A percentile compares a stretch with the other conserved stretches of the same genome.
Conservation (phyloP, 306 rosid genomes). For the Dryas octopetala region DNA sequence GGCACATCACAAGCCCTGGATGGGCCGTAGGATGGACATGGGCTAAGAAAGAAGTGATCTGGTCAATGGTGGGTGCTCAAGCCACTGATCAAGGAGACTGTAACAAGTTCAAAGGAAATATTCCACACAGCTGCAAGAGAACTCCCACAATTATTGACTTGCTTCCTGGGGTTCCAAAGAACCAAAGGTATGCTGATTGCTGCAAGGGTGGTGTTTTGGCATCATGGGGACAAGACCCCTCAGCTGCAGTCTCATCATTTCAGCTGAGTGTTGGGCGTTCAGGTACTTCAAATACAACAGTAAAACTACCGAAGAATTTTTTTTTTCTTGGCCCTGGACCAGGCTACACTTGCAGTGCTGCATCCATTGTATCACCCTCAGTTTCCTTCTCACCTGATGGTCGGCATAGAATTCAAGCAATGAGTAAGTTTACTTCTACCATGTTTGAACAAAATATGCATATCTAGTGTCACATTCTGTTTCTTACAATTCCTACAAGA, state of each 20-base stretch:
- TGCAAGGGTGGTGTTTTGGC: slow-evolving; percentile 70
- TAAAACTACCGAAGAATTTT: slow-evolving; percentile 61
- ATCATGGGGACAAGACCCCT: slow-evolving; percentile 64
- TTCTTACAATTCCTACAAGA: too few species aligned
- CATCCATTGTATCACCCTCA: slow-evolving; percentile 56
- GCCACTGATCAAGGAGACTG: slow-evolving; percentile 84
- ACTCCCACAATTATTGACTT: slow-evolving; percentile 65
- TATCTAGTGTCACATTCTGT: not conserved
- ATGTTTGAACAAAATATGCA: not conserved
- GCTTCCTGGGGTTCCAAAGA: slow-evolving; percentile 62
- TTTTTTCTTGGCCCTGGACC: slow-evolving; percentile 69
- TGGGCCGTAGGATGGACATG: slow-evolving; percentile 84
- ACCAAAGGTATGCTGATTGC: slow-evolving; percentile 58
- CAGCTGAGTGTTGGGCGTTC: slow-evolving; percentile 68
- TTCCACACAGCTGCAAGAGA: slow-evolving; percentile 73
- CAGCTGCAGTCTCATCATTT: slow-evolving; percentile 55
- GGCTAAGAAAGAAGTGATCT: slow-evolving; percentile 76
- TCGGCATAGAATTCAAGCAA: slow-evolving; percentile 57
- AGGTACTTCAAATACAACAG: slow-evolving; percentile 77
- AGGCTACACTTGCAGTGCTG: slow-evolving; percentile 75
- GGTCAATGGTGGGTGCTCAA: slow-evolving; percentile 81
- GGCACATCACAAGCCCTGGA: slow-evolving; percentile 61
- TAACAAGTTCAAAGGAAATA: slow-evolving; percentile 62
- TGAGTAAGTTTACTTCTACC: slow-evolving; percentile 43
- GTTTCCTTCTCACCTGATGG: slow-evolving; percentile 55